Evolutionary conservation across 1,139 yeast genomes (phyloP).

Genomic region (Scheffersomyces lignicola): DNA sequence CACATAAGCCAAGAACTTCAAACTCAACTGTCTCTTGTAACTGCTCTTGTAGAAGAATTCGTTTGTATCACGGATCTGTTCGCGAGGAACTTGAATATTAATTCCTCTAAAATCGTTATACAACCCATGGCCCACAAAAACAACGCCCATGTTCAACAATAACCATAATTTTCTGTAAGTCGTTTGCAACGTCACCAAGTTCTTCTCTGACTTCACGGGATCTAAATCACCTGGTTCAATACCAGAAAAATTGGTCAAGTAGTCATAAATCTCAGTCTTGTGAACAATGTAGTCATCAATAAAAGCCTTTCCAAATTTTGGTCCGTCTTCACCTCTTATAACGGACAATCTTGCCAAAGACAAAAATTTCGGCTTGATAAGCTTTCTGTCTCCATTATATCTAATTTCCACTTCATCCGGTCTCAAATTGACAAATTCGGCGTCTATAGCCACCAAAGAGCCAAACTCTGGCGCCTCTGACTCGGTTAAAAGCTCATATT

Average conservation of each 20-base stretch:
- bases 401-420: constrained; percentile 81
- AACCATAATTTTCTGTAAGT: constrained; percentile 91
- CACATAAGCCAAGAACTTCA: constrained; percentile 84
- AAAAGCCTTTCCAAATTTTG: constrained; percentile 71
- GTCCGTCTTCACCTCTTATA: constrained; percentile 70
- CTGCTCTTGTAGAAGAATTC: constrained; percentile 72
- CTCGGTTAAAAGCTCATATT: constrained; percentile 63
- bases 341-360: constrained; percentile 91
- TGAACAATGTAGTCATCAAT: constrained; percentile 92
- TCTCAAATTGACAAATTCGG: constrained; percentile 85
- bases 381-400: constrained; percentile 61
- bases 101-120: constrained; percentile 90
- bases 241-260: constrained; percentile 88
- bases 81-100: constrained; percentile 80
- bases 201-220: constrained; percentile 61
- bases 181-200: constrained; percentile 77
- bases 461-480: constrained; percentile 77
- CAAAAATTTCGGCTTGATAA: constrained; percentile 72
- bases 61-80: constrained; percentile 88
- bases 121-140: constrained; percentile 94
- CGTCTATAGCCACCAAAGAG: constrained; percentile 86
- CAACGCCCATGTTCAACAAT: constrained; percentile 81
- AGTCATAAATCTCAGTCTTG: constrained; percentile 71
- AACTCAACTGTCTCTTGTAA: constrained; percentile 74
- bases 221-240: constrained; percentile 90